phyloP scores from a whole-genome alignment of 73 alveolate species.

The Paramecium sexaurelia region DNA sequence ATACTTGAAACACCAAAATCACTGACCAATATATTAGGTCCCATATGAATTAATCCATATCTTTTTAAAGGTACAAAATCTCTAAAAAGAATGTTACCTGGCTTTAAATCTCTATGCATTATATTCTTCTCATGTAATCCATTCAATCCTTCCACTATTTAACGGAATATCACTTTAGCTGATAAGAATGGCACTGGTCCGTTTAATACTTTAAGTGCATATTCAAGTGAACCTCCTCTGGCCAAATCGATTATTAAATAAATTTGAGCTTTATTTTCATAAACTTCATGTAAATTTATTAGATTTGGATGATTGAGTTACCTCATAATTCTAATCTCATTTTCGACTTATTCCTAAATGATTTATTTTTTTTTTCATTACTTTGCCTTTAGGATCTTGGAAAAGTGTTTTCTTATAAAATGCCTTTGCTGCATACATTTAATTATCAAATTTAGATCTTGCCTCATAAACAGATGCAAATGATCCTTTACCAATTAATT shows the following conservation, averaged over 20 bases:
- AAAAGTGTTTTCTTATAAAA: neutral
- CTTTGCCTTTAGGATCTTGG: conserved; percentile 51
- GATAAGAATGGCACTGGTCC: conserved; percentile 51
- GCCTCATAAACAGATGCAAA: conserved; percentile 60
- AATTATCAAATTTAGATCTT: neutral
- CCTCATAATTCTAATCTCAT: conserved; percentile 67
- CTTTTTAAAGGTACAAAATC: conserved; percentile 37
- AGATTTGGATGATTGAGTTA: conserved; percentile 69
- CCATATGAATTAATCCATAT: conserved; percentile 20
- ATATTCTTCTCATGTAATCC: conserved; percentile 49
- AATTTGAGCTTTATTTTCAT: conserved; percentile 49
- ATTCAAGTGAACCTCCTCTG: conserved; percentile 49
- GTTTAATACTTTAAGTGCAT: conserved; percentile 35
- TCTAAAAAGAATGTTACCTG: conserved; percentile 59
- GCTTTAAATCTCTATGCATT: conserved; percentile 71
- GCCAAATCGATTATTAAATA: conserved; percentile 33
- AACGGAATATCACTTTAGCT: conserved; percentile 53
- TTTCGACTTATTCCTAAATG: conserved; percentile 17
- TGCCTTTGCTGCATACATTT: conserved; percentile 52
- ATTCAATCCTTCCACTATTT: conserved; percentile 56
- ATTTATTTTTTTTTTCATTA: neutral
- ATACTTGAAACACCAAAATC: conserved; percentile 44
- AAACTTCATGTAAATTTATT: conserved; percentile 65
- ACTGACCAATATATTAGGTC: conserved; percentile 25
- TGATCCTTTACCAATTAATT: conserved; percentile 49